Base-by-base conservation (phyloP, 2,329 filamentous ascomycete genomes). In the Colletotrichum musicola region DNA sequence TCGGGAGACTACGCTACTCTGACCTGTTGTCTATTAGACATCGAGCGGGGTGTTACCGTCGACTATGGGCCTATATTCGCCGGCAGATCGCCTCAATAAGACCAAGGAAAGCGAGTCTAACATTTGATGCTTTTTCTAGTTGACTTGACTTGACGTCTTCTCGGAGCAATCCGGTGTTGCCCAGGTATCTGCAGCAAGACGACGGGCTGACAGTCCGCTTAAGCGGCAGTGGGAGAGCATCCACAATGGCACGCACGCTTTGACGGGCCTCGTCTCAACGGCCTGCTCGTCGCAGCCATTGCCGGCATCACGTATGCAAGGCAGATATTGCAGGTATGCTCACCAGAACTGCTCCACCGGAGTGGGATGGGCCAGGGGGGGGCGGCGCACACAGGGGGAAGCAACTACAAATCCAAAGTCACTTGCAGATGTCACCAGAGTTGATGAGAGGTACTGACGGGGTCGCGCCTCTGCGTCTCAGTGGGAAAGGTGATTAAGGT, bases 191-290 rank as follows among this genome's bases (percentile, higher is more conserved):
- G 30, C 30, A 35, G 30, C 30, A 35, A 35, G 30, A 35, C 9
- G 30, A 35, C 30, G 30, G 30, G 30, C 30, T 35, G 30, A 35
- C 0, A 35, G 30, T 35, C 35, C 55, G 35, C 49, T 25, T 27
- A 53, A 62, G 47, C 47, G 49, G 27, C 57, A 55, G 9, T 9
- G 35, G n/a, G 30, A 35, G 40, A 56, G 44, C 57, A 27, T 40
- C 46, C 46, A 40, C 35, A 18, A 49, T 27, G 9, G 42, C 51
- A 56, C 22, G 40, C 44, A 46, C 64, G 64, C 61, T 68, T 68
- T 68, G 64, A 68, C 53, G 51, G 42, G 59, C 60, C 25, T 47
- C 25, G 53, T 68, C 64, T 64, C 64, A 64, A 59, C 54, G 47
- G 61, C 64, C 61, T 64, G 64, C 40, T 64, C 42, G 18, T 27